phyloP scores from a whole-genome alignment of 768 basidiomycete species.

The Kwoniella sp. region DNA sequence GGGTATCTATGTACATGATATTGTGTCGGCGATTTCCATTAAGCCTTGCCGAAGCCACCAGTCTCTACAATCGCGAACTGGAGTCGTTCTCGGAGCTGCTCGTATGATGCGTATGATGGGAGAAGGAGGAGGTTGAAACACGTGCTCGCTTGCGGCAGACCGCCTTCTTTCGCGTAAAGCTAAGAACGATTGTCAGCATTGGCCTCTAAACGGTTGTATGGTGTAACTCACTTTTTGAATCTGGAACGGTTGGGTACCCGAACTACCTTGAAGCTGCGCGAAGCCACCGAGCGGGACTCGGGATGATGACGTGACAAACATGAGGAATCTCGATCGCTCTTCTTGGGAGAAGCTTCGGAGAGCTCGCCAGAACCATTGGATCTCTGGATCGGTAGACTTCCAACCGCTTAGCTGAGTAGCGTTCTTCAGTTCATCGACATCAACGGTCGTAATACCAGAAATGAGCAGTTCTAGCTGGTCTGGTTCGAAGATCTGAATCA shows the following conservation, averaged over 20 bases:
- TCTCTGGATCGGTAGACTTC: conserved; percentile 73
- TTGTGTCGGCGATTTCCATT: neutral
- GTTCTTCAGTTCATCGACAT: conserved; percentile 76
- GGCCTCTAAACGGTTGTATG: neutral
- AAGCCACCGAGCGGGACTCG: conserved; percentile 94
- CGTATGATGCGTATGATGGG: conserved; percentile 92
- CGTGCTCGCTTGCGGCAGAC: conserved; percentile 49
- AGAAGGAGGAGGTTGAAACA: conserved; percentile 59
- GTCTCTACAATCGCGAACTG: conserved; percentile 93
- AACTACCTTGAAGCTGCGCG: conserved; percentile 73
- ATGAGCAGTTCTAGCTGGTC: conserved; percentile 55
- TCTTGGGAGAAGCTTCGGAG: conserved; percentile 96
- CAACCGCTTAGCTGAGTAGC: conserved; percentile 55
- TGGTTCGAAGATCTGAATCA: conserved; percentile 70
- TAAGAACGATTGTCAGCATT: conserved; percentile 30
- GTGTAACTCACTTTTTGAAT: conserved; percentile 86
- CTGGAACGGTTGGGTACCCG: conserved; percentile 87
- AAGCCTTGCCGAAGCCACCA: conserved; percentile 86
- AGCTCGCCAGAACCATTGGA: conserved; percentile 99
- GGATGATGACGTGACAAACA: conserved; percentile 90
- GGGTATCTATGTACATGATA: neutral
- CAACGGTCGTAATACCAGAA: conserved; percentile 91
- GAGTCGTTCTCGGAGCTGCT: conserved; percentile 88
- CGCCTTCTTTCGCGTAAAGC: conserved; percentile 28
- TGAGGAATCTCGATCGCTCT: conserved; percentile 92